Base-by-base conservation (phyloP, 73 alveolate species). In the Paramecium caudatum region DNA sequence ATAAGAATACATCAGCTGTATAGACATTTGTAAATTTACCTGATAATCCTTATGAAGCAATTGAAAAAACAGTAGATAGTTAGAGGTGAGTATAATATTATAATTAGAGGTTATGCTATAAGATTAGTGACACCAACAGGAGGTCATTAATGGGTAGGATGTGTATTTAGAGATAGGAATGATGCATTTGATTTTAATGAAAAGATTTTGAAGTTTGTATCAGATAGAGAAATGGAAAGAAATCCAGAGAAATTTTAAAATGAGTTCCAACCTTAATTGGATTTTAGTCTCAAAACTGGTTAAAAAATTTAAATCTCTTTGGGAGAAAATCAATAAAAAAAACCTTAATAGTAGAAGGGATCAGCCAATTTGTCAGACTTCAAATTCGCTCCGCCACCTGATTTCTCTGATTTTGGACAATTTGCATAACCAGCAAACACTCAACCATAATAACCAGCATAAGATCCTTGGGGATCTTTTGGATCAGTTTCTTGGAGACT, bases 101-200 rank as follows among this genome's bases (percentile, higher is more conserved):
- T 55, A 55, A 19, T 43, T 65, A 74, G 88, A 74, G 88, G 88
- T 34, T 74, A 74, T 16, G 88, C 88, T 34, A 17, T 74, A 16
- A 74, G 88, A 43, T 74, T 74, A 45, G 68, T 45, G 19, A 74
- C 68, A 2, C 88, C 88, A 15, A 37, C 39, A 19, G 88, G 88
- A 9, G 21, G 27, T 21, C 30, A 74, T 43, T 13, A 74, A 41
- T 74, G 88, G 88, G 88, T 74, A 21, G 88, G 88, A 2, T 74
- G 88, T 74, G 70, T 74, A 3, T 74, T 74, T 74, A 74, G 88
- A 41, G 88, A 74, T 74, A 74, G 88, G 30, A 74, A 74, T 74
- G 88, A 74, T 74, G 88, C 88, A 39, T 74, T 74, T 74, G 68
- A 41, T 45, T 74, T 74, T 19, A 74, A 41, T 17, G 88, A 36